Percentiles rank a stretch among this genome's conserved stretches.
These are phyloP conservation scores for Lactarius tabidus DNA, from an alignment of 768 basidiomycete genomes.

Conservation along the genomic window DNA sequence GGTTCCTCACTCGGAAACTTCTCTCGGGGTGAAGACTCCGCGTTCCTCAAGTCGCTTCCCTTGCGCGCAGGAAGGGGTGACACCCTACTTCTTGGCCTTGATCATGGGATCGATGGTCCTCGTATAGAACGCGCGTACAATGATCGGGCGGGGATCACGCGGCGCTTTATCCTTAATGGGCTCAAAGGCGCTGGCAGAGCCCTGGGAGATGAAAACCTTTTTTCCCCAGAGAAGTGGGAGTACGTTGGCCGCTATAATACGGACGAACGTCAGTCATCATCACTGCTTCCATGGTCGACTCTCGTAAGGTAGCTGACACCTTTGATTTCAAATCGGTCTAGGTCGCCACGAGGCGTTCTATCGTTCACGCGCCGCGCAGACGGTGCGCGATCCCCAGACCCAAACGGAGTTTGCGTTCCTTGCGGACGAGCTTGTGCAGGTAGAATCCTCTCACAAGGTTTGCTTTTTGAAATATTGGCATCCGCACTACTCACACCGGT, in stretches of 20 bases:
- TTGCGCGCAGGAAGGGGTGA: constrained; percentile 71
- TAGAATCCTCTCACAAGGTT: constrained; percentile 90
- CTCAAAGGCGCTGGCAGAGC: constrained; percentile 62
- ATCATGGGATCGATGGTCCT: constrained; percentile 69
- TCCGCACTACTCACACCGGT: background rate
- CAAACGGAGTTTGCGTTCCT: constrained; percentile 49
- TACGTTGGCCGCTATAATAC: constrained; percentile 63
- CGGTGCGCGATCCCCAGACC: constrained; percentile 47
- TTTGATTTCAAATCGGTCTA: constrained; percentile 28
- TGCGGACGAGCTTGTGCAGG: constrained; percentile 71
- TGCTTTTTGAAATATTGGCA: constrained; percentile 12
- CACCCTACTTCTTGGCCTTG: constrained; percentile 86
- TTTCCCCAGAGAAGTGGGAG: constrained; percentile 68
- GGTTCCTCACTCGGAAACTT: constrained; percentile 95
- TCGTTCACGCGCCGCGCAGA: constrained; percentile 59
- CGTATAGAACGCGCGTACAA: constrained; percentile 85
- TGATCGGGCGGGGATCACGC: constrained; percentile 69
- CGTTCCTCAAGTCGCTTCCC: constrained; percentile 77
- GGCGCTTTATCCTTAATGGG: constrained; percentile 83
- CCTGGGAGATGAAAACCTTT: constrained; percentile 62
- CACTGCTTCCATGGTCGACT: background rate
- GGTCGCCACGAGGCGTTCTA: constrained; percentile 85
- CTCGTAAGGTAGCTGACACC: background rate
- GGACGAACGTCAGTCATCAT: constrained; percentile 39
- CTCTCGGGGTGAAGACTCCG: constrained; percentile 55